Evolutionary conservation across 352 stramenopile genomes (phyloP), one percentile per base, ranked within the genome.

Genomic region (Phytopythium mirpurense): DNA sequence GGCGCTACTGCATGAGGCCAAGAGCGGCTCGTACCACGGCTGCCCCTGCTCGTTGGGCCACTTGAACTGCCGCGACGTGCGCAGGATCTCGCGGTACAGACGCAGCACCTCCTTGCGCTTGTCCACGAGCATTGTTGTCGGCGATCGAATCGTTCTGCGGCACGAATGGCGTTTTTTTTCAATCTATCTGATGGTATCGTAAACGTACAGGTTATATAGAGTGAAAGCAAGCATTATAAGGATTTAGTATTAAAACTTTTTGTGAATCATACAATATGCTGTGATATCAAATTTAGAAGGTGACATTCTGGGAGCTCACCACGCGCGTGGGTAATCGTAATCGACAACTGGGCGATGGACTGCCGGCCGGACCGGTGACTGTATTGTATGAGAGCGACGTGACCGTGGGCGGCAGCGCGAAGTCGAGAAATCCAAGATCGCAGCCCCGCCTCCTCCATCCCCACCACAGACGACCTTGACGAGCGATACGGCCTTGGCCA

Each of bases 31-130:
- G 40, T 61, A 84, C 83, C 83, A 93, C 23, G 65, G 56, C 53
- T 90, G 60, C 1, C 80, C 83, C 50, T 88, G 65, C 36, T 93
- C 83, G 44, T 90, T 91, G 9, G 53, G 58, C 70, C 85, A 88
- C 56, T 79, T 62, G 67, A 93, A 93, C 54, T 77, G 66, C 41
- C 77, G 76, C 63, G 83, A 64, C 29, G 76, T 86, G 56, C 76
- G 78, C 63, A 93, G 66, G 52, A 93, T 86, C 70, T 86, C 72
- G 29, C 77, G 77, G 67, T 93, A 93, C 56, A 93, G 64, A 16
- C 79, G 78, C 63, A 93, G 64, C 66, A 88, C 80, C 45, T 93
- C 83, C 37, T 76, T 77, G 43, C 78, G 70, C 60, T 86, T 88
- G 59, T 88, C 63, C 14, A 88, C 56, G 34, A 75, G 62, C 63